A percentile compares a stretch with the other conserved stretches of the same genome.
Evolutionary conservation across 2,329 filamentous ascomycete species (phyloP).

Genomic region (Curvularia sp.): DNA sequence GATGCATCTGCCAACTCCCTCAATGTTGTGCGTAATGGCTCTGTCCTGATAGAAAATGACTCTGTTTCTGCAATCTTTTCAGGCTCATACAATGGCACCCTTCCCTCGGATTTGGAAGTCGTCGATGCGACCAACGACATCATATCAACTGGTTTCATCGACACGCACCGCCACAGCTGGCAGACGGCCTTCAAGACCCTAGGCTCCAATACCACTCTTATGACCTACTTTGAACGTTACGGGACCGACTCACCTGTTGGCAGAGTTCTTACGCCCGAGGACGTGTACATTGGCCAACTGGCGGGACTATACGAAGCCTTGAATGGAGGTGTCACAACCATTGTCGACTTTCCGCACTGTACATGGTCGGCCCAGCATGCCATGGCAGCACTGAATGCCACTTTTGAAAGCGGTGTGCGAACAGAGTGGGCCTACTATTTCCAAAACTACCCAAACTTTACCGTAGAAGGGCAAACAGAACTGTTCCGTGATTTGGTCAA

Average conservation of each 20-base stretch:
- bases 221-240: slow-evolving; percentile 24
- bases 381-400: slow-evolving; percentile 56
- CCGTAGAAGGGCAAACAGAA: slow-evolving; percentile 6
- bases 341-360: slow-evolving; percentile 47
- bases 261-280: slow-evolving; percentile 23
- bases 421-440: slow-evolving; percentile 10
- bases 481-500: slow-evolving; percentile 7
- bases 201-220: slow-evolving; percentile 56
- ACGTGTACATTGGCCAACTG: slow-evolving; percentile 34
- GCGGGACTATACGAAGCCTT: slow-evolving; percentile 58
- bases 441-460: slow-evolving; percentile 13
- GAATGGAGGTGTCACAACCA: slow-evolving; percentile 61
- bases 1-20: slow-evolving; percentile 47
- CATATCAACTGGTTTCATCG: slow-evolving; percentile 63
- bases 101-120: slow-evolving; percentile 36
- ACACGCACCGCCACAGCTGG: slow-evolving; percentile 60
- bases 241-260: slow-evolving; percentile 15
- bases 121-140: slow-evolving; percentile 59
- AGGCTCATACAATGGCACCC: slow-evolving; percentile 28
- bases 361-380: slow-evolving; percentile 53
- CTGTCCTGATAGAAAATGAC: slow-evolving; percentile 52
- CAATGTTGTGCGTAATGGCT: slow-evolving; percentile 52
- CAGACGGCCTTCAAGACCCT: slow-evolving; percentile 64
- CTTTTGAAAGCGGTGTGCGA: slow-evolving; percentile 54
- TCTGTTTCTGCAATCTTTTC: slow-evolving; percentile 36